A percentile compares a stretch with the other conserved stretches of the same genome.
Conservation (phyloP, 306 rosid species). For the Prunus persica region Prunus_persica_NCBIv2 NC_034014.1:24184001-24184500, state of each 20-base stretch:
- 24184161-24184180: constrained; percentile 93
- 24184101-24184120: background rate
- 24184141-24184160: constrained; percentile 75
- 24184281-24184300: constrained; percentile 70
- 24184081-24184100: background rate
- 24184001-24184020: background rate
- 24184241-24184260: constrained; percentile 83
- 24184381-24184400: constrained; percentile 19
- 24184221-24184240: constrained; percentile 89
- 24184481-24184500: constrained; percentile 97
- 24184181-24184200: constrained; percentile 73
- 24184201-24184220: constrained; percentile 78
- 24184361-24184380: background rate
- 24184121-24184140: constrained; percentile 1
- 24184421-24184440: constrained; percentile 86
- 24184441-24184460: constrained; percentile 96
- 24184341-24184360: background rate
- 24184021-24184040: background rate
- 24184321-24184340: no score
- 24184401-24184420: constrained; percentile 35
- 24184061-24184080: background rate
- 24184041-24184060: background rate
- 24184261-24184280: constrained; percentile 82
- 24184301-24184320: constrained; percentile 75
- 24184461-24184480: constrained; percentile 92